Conservation (phyloP, 2,329 filamentous ascomycete species). For the Coniella lustricola region DNA sequence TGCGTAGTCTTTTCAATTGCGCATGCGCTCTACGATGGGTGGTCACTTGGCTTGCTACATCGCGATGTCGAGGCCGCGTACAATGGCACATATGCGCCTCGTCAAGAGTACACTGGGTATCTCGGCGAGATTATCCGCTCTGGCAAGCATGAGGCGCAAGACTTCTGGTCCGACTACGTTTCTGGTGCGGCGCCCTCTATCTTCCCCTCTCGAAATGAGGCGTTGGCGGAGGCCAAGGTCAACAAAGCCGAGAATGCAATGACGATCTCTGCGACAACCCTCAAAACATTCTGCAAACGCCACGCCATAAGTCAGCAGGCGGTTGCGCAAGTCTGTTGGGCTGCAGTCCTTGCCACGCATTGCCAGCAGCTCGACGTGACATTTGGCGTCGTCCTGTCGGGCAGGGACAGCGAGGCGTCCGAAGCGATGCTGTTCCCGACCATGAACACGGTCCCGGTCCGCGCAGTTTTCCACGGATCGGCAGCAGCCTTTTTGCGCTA, state of each 20-base stretch:
- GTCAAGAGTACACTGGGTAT: constrained; percentile 44
- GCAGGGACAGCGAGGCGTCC: constrained; percentile 66
- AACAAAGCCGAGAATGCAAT: constrained; percentile 42
- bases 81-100: constrained; percentile 29
- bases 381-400: constrained; percentile 79
- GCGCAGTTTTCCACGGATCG: constrained; percentile 65
- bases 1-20: constrained; percentile 64
- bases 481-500: constrained; percentile 59
- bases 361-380: constrained; percentile 63
- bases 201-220: constrained; percentile 1
- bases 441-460: constrained; percentile 82
- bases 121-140: constrained; percentile 47
- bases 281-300: constrained; percentile 56
- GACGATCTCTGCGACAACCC: constrained; percentile 28
- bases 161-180: constrained; percentile 69
- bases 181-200: constrained; percentile 37
- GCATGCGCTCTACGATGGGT: constrained; percentile 86
- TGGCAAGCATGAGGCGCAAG: constrained; percentile 32
- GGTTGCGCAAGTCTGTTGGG: constrained; percentile 70
- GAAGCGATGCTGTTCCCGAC: constrained; percentile 72
- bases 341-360: constrained; percentile 59
- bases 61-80: constrained; percentile 64
- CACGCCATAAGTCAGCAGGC: constrained; percentile 68
- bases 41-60: constrained; percentile 71
- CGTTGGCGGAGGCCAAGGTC: neutral